Conservation (phyloP, 2,329 filamentous ascomycete genomes). For the Nemania sp. region DNA sequence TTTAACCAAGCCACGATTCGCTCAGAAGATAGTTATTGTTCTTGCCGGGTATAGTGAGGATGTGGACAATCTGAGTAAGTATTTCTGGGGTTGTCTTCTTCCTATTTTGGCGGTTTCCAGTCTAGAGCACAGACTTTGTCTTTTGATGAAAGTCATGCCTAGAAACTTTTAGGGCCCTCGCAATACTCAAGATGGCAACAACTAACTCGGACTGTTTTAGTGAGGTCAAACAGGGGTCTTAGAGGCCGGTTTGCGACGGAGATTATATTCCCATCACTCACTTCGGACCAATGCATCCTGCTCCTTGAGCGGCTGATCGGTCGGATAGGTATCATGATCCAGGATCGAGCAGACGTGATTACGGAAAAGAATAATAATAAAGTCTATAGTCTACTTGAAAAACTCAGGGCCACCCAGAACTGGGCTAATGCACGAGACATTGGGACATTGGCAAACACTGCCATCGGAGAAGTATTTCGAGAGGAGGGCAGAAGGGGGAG, state of each 20-base stretch:
- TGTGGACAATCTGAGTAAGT: background rate
- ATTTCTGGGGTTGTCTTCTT: too few relatives aligned
- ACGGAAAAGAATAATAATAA: background rate
- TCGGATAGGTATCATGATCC: background rate
- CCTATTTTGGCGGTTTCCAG: too few relatives aligned
- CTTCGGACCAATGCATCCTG: background rate
- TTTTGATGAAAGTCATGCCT: too few relatives aligned
- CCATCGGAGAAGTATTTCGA: background rate
- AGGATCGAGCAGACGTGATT: background rate
- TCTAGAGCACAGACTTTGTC: too few relatives aligned
- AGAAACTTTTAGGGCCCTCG: too few relatives aligned
- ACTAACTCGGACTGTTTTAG: too few relatives aligned
- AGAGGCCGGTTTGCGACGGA: background rate
- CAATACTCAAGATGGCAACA: too few relatives aligned
- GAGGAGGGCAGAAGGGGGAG: background rate
- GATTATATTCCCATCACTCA: background rate
- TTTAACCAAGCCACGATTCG: background rate
- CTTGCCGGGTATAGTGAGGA: background rate
- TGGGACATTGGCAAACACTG: background rate
- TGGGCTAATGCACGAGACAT: background rate
- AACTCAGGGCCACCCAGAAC: background rate
- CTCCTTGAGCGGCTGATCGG: background rate
- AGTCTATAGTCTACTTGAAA: background rate
- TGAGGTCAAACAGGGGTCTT: background rate
- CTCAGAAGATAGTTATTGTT: background rate